Percentiles rank a stretch among this genome's conserved stretches.
Conservation (phyloP, 2,329 filamentous ascomycete genomes). For the Akanthomyces muscarius region DNA sequence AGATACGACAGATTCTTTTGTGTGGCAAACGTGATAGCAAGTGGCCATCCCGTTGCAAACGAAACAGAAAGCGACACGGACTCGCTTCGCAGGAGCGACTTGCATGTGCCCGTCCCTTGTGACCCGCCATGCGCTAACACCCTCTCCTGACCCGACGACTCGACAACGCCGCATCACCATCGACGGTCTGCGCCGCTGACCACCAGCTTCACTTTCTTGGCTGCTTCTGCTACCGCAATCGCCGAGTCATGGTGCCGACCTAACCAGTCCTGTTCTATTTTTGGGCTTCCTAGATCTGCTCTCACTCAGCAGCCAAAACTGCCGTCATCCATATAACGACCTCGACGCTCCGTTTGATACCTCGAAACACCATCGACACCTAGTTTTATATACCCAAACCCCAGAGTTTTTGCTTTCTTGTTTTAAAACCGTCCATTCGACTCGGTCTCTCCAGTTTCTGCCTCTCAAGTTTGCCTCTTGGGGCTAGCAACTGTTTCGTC, state of each 20-base stretch:
- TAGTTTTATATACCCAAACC: slow-evolving; percentile 6
- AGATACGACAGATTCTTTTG: background rate
- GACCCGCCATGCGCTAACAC: slow-evolving; percentile 16
- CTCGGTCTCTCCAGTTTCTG: background rate
- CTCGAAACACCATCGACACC: slow-evolving; percentile 1
- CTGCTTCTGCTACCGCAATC: background rate
- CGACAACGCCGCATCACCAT: slow-evolving; percentile 2
- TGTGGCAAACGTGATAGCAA: background rate
- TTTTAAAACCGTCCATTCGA: background rate
- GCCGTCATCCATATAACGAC: slow-evolving; percentile 20
- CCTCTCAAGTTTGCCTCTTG: background rate
- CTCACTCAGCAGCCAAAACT: background rate
- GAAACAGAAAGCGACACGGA: background rate
- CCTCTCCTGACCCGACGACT: slow-evolving; percentile 7
- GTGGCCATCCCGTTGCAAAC: background rate
- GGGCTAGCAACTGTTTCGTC: slow-evolving; percentile 19
- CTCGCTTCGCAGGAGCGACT: slow-evolving; percentile 6
- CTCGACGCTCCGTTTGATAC: background rate
- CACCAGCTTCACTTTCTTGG: background rate
- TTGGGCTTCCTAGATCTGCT: slow-evolving; percentile 22
- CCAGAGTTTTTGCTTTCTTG: background rate
- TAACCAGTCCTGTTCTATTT: slow-evolving; percentile 26
- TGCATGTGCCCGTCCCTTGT: slow-evolving; percentile 7
- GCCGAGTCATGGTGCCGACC: slow-evolving; percentile 29
- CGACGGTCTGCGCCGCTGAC: background rate